phyloP scores from a whole-genome alignment of 2,329 filamentous ascomycete genomes.

The Tetracladium maxilliforme region DNA sequence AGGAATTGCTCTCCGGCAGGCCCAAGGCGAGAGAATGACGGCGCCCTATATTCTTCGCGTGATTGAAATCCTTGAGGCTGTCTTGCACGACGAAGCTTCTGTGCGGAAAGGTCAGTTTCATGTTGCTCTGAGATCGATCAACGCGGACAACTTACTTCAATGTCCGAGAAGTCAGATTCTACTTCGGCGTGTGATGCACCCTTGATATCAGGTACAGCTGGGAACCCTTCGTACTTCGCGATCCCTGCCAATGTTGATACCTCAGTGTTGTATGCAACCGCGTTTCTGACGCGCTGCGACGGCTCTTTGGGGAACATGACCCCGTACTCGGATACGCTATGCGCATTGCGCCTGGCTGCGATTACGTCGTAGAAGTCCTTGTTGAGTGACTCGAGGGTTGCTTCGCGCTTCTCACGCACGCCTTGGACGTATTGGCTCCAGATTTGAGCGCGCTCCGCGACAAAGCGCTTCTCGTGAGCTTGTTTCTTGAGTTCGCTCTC shows the following conservation, averaged over 20 bases:
- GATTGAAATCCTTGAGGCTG: no score
- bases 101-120: no score
- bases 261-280: conserved; percentile 86
- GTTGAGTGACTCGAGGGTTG: conserved; percentile 65
- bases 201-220: conserved; percentile 75
- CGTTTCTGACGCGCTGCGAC: conserved; percentile 66
- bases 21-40: conserved; percentile 24
- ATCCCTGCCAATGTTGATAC: conserved; percentile 83
- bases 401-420: conserved; percentile 69
- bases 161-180: conserved; percentile 77
- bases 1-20: conserved; percentile 76
- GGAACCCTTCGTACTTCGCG: conserved; percentile 92
- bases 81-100: no score
- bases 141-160: conserved; percentile 52
- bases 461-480: conserved; percentile 57
- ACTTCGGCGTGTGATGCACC: conserved; percentile 59
- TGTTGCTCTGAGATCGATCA: conserved; percentile 1
- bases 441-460: conserved; percentile 72
- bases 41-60: no score
- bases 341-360: conserved; percentile 69
- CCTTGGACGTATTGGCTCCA: conserved; percentile 86
- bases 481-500: conserved; percentile 61
- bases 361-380: conserved; percentile 90
- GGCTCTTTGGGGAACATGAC: conserved; percentile 67
- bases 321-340: conserved; percentile 68